Percentiles rank a stretch among this genome's conserved stretches.
Evolutionary conservation across 495 filamentous ascomycete genomes (phyloP).

Genomic region (Pyrenula aspistea): DNA sequence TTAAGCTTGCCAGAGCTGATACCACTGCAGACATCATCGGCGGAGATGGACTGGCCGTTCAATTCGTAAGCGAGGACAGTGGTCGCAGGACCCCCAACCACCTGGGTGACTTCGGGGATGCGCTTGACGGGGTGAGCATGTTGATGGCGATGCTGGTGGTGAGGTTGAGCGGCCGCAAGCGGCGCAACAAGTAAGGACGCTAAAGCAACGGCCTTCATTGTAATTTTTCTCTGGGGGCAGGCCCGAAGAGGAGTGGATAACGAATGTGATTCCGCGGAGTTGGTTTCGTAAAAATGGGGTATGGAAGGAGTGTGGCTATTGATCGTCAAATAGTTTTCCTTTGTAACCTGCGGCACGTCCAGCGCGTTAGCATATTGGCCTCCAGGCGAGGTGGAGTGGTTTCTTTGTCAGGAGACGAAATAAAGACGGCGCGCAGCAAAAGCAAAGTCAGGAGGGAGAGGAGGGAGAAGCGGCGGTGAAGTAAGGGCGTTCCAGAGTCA

Average conservation of each 20-base stretch:
- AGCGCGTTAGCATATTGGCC: not conserved
- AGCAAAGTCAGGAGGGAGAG: not conserved
- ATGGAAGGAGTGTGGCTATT: not conserved
- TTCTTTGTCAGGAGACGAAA: not conserved
- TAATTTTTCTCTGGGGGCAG: not conserved
- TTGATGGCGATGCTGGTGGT: constrained; percentile 28
- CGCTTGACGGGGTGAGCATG: constrained; percentile 19
- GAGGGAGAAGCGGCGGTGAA: not conserved
- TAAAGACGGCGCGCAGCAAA: not conserved
- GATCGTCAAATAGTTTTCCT: not conserved
- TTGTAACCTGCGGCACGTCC: not conserved
- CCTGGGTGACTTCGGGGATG: constrained; percentile 11
- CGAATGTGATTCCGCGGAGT: not conserved
- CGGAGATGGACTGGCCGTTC: constrained; percentile 38
- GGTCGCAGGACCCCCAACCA: constrained; percentile 33
- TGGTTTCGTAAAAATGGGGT: not conserved
- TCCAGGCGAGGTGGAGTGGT: not conserved
- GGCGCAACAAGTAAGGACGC: constrained; percentile 3
- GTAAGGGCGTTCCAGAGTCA: not conserved
- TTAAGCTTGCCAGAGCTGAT: constrained; percentile 39
- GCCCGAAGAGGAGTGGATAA: not conserved
- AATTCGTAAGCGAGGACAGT: constrained; percentile 49
- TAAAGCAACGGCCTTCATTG: not conserved
- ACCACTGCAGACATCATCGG: constrained; percentile 47
- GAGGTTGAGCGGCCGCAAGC: constrained; percentile 29